Evolutionary conservation across 202 grass and related monocot species (phyloP).

Genomic region (Miscanthus sacchariflorus): DNA sequence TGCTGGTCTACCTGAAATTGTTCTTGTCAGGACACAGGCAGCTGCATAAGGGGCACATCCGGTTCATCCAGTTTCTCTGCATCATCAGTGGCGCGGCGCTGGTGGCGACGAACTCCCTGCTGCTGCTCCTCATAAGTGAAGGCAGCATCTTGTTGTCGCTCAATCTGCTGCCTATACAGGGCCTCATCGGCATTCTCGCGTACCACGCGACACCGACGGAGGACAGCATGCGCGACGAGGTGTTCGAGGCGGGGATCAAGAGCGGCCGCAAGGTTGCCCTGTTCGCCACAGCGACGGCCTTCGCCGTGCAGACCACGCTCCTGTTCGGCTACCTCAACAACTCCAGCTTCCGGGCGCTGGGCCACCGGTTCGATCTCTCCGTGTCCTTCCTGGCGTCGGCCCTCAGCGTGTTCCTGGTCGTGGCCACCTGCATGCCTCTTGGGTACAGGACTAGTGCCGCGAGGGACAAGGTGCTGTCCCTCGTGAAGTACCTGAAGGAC

Average conservation of each 20-base stretch:
- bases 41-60: slow-evolving; percentile 32
- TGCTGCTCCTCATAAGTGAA: slow-evolving; percentile 50
- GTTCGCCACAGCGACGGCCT: slow-evolving; percentile 38
- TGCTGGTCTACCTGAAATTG: slow-evolving; percentile 42
- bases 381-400: slow-evolving; percentile 52
- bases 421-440: slow-evolving; percentile 59
- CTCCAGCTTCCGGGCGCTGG: slow-evolving; percentile 12
- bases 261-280: slow-evolving; percentile 45
- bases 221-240: slow-evolving; percentile 33
- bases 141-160: slow-evolving; percentile 34
- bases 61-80: slow-evolving; percentile 40
- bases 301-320: slow-evolving; percentile 52
- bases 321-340: slow-evolving; percentile 48
- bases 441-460: slow-evolving; percentile 23
- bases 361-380: slow-evolving; percentile 36
- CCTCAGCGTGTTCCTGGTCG: slow-evolving; percentile 45
- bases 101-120: slow-evolving; percentile 42
- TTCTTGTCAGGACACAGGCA: slow-evolving; percentile 31
- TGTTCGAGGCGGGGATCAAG: slow-evolving; percentile 44
- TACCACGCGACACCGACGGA: slow-evolving; percentile 36
- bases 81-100: slow-evolving; percentile 44
- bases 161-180: slow-evolving; percentile 39
- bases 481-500: slow-evolving; percentile 50
- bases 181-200: slow-evolving; percentile 41
- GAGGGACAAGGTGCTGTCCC: slow-evolving; percentile 42